phyloP scores from a whole-genome alignment of 306 rosid genomes.

The Biancaea sappan region DNA sequence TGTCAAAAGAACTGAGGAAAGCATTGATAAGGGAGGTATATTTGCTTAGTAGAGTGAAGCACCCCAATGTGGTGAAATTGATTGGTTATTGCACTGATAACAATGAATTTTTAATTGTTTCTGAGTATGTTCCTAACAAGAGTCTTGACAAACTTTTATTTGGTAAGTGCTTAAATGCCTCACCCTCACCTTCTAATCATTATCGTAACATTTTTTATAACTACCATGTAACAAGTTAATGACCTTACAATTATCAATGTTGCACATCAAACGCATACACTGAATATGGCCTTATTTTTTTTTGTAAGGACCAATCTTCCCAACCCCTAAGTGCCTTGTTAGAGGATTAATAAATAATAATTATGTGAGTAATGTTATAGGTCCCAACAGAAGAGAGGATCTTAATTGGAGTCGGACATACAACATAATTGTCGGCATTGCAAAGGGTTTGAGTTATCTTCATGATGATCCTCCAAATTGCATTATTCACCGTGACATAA shows the following conservation, averaged over 20 bases:
- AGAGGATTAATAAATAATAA: no score
- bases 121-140: neutral
- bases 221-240: no score
- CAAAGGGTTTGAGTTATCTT: neutral
- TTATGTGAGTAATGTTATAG: neutral
- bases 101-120: neutral
- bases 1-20: neutral
- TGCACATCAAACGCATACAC: no score
- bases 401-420: neutral
- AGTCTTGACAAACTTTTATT: neutral
- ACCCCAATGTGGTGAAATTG: neutral
- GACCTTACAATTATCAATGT: no score
- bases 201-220: neutral
- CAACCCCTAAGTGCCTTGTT: no score
- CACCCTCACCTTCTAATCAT: neutral
- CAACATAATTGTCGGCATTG: neutral
- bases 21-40: neutral
- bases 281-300: no score
- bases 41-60: neutral
- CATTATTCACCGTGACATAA: no score
- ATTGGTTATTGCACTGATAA: neutral
- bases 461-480: neutral
- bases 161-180: neutral
- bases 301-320: no score
- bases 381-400: neutral